Evolutionary conservation across 2,329 filamentous ascomycete species (phyloP), one percentile per base, ranked within the genome.

Genomic region (Colletotrichum chlorophyti): DNA sequence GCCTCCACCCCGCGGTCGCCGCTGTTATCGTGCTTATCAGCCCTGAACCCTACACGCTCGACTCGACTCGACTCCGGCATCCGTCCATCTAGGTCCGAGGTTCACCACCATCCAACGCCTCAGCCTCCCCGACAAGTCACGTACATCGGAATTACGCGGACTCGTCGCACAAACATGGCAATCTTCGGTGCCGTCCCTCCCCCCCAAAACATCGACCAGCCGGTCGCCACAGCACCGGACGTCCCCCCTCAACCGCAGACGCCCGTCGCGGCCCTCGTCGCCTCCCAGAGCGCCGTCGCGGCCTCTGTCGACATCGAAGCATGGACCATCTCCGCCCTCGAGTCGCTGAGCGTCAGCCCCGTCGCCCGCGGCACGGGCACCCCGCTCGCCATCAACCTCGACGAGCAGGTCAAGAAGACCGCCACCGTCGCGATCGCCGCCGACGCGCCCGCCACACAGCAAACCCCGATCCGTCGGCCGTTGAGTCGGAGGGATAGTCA

Each of bases 331-430:
- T 80, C 79, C 15, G 82, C 84, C 6, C 78, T 86, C 41, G 76
- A 82, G 65, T 82, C 79, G 40, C 80, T 83, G 40, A 81, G 75
- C 67, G 74, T 88, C 37, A 81, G 84, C 1, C 78, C 84, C 9
- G 68, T 78, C 23, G 80, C 82, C n/a, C 79, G 81, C 45, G 87
- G 86, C 51, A 84, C 84, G 3, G 83, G 85, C 41, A 81, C 83
- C 24, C 81, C 87, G 5, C 81, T 96, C 50, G 81, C 87, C 45
- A 95, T 96, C 64, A 88, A 91, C 2, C 84, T 96, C 50, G 91
- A 96, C 71, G 84, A 86, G 31, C 64, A 68, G 72, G 32, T 42
- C 21, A 48, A 35, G 43, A 61, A 43, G 19, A 21, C 29, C 6
- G 40, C 38, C 3, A 19, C 46, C 12, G 50, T 50, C 23, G 23